Percentiles rank a stretch among this genome's conserved stretches.
Conservation (phyloP, 1,284 basidiomycete genomes). For the Fomitopsis palustris region DNA sequence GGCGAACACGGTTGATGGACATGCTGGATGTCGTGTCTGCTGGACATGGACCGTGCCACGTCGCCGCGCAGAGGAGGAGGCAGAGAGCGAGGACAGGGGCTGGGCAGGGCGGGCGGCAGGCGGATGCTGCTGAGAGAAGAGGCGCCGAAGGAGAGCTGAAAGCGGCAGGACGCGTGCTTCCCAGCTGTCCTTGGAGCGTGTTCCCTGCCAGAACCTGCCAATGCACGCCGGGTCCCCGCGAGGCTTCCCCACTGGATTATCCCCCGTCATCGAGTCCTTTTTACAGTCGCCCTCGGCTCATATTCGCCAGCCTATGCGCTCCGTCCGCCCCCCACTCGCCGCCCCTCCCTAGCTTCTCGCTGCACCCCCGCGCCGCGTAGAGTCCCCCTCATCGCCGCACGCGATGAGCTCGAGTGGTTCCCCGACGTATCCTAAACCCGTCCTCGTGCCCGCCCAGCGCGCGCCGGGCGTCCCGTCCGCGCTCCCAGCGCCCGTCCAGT, state of each 20-base stretch:
- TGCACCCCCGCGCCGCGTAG: background rate
- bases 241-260: slow-evolving; percentile 1
- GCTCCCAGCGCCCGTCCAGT: slow-evolving; percentile 1
- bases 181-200: background rate
- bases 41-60: background rate
- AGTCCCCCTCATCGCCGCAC: background rate
- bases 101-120: background rate
- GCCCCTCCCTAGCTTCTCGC: background rate
- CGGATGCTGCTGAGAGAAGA: background rate
- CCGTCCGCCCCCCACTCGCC: background rate
- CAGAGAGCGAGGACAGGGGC: too few relatives aligned
- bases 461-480: slow-evolving; percentile 3
- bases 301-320: background rate
- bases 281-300: background rate
- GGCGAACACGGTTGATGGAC: background rate
- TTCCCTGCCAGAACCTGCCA: slow-evolving; percentile 1
- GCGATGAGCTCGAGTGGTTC: background rate
- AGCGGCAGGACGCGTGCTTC: background rate
- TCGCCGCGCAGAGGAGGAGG: too few relatives aligned
- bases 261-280: background rate
- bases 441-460: slow-evolving; percentile 3
- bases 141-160: background rate
- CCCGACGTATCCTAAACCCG: slow-evolving; percentile 1
- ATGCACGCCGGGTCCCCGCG: background rate
- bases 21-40: background rate